Base-by-base conservation (phyloP, 768 basidiomycete species). In the Lentinula aciculospora region DNA sequence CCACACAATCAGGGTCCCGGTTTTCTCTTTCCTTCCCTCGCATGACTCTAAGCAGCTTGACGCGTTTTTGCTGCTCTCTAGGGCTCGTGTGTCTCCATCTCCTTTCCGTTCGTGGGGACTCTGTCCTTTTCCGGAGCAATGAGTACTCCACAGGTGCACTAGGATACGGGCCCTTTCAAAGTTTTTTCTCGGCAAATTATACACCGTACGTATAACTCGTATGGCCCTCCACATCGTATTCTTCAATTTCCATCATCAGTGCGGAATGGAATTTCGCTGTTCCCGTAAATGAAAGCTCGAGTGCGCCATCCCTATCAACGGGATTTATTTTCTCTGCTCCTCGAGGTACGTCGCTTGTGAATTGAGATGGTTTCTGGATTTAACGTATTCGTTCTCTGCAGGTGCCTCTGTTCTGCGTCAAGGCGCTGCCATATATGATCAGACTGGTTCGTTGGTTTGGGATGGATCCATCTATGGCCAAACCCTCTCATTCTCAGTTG, bases 161-260 rank as follows among this genome's bases (percentile, higher is more conserved):
- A 8, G 53, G 53, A 34, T 54, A 39, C n/a, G 53, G 53, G 37
- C 53, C 53, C 12, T 54, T 37, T 37, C 53, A 54, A 34, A 54
- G 37, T 21, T 54, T n/a, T 42, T 54, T 54, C 28, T 54, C 53
- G 13, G 40, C 53, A 12, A 42, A 42, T 54, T 40, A 15, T 34
- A 54, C 53, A 39, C 53, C 53, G 53, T 54, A 28, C 36, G 53
- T 36, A 39, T 23, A 19, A 31, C 23, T 39, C 19, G 15, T 1
- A 0, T 34, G n/a, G n/a, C n/a, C n/a, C n/a, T 29, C 25, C 17
- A 27, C 19, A 1, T 39, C 36, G 5, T 17, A 4, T 40, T 40
- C 17, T 19, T 39, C 3, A 25, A 27, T 17, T 54, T 10, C n/a
- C 13, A 31, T 12, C 15, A n/a, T 19, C 27, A 54, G 53, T 37